Percentiles rank a stretch among this genome's conserved stretches.
Conservation (phyloP, 2,329 filamentous ascomycete species). For the Fusarium sp. region DNA sequence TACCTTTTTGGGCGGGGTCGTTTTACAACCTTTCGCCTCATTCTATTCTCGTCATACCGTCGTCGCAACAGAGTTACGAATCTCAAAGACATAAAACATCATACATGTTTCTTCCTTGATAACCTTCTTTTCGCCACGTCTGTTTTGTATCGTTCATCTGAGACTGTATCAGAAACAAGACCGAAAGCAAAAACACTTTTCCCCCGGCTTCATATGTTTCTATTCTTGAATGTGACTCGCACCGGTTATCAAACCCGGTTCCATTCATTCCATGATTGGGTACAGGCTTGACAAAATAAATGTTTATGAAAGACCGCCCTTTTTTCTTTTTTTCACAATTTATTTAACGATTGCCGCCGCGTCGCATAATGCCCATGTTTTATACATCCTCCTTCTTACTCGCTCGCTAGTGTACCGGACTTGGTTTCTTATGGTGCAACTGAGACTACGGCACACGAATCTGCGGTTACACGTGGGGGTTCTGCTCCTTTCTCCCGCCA, state of each 20-base stretch:
- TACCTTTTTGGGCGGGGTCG: neutral
- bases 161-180: neutral
- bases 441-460: neutral
- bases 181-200: neutral
- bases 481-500: neutral
- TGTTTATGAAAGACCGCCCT: neutral
- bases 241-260: slow-evolving; percentile 41
- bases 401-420: slow-evolving; percentile 9
- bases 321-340: slow-evolving; percentile 10
- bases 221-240: slow-evolving; percentile 13
- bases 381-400: slow-evolving; percentile 17
- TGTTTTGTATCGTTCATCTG: neutral
- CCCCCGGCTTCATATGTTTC: slow-evolving; percentile 2
- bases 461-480: slow-evolving; percentile 1
- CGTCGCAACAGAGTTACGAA: slow-evolving; percentile 22
- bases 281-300: slow-evolving; percentile 7
- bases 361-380: slow-evolving; percentile 3
- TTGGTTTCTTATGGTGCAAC: slow-evolving; percentile 11
- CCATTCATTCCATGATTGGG: slow-evolving; percentile 23
- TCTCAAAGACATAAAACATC: slow-evolving; percentile 5
- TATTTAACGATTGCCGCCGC: slow-evolving; percentile 28
- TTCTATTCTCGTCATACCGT: slow-evolving; percentile 23
- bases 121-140: slow-evolving; percentile 24
- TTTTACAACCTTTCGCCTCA: neutral
- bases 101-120: neutral